phyloP scores from a whole-genome alignment of 176 grass and related monocot genomes.

The Triticum timopheevii region DNA sequence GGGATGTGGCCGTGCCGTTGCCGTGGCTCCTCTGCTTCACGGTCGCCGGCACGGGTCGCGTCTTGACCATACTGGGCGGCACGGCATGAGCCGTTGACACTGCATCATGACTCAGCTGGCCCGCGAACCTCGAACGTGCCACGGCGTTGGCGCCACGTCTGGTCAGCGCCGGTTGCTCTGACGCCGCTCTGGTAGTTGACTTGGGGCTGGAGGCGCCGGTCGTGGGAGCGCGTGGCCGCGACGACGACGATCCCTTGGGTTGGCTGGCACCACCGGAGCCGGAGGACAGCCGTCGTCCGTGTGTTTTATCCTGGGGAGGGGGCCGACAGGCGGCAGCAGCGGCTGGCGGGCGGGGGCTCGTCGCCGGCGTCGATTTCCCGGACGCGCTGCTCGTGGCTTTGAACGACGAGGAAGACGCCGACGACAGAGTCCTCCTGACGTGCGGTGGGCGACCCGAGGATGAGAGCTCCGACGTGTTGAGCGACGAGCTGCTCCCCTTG shows the following conservation, averaged over 20 bases:
- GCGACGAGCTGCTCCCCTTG: neutral
- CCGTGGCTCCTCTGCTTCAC: neutral
- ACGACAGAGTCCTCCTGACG: conserved; percentile 5
- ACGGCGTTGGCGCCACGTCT: conserved; percentile 21
- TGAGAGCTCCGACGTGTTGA: neutral
- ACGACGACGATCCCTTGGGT: neutral
- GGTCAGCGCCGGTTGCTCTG: neutral
- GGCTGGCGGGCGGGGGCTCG: conserved; percentile 21
- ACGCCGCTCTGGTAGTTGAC: conserved; percentile 5
- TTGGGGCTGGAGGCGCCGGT: neutral
- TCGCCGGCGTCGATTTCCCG: neutral
- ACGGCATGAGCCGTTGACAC: conserved; percentile 16
- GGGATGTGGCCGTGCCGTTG: neutral
- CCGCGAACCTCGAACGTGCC: conserved; percentile 29
- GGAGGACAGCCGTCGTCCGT: neutral
- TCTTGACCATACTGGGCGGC: neutral
- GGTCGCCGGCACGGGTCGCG: neutral
- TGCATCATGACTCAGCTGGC: neutral
- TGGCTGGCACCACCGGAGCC: neutral
- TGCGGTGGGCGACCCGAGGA: neutral
- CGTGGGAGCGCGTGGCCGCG: neutral
- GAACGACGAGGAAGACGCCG: conserved; percentile 24
- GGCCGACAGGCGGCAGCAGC: neutral
- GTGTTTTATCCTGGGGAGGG: neutral
- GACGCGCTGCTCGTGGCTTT: neutral